Conservation (phyloP, 768 basidiomycete species). For the Xerocomus potaroensis region DNA sequence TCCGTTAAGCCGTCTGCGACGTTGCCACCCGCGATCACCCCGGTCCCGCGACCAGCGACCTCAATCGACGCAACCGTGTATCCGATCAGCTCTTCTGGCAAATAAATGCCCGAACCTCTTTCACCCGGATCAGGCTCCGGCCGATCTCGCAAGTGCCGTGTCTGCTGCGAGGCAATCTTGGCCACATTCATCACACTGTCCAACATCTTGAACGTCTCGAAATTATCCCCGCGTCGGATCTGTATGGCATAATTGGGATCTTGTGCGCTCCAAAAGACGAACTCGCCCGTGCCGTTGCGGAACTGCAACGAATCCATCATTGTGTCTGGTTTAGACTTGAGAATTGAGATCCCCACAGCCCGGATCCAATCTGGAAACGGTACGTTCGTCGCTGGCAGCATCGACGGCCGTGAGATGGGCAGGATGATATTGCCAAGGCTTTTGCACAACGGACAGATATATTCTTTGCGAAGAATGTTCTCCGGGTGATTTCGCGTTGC, state of each 20-base stretch:
- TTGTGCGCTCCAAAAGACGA: constrained; percentile 85
- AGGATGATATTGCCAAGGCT: constrained; percentile 92
- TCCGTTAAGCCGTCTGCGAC: constrained; percentile 69
- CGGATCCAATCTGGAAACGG: constrained; percentile 90
- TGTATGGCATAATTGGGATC: constrained; percentile 64
- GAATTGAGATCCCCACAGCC: constrained; percentile 80
- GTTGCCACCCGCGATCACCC: constrained; percentile 37
- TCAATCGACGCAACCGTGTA: constrained; percentile 86
- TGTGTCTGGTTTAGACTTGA: constrained; percentile 77
- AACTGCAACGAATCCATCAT: constrained; percentile 69
- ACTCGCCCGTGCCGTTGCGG: constrained; percentile 79
- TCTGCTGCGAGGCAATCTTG: constrained; percentile 80
- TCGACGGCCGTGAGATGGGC: constrained; percentile 60
- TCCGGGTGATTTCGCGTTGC: constrained; percentile 93
- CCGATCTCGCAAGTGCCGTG: constrained; percentile 74
- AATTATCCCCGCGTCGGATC: constrained; percentile 48
- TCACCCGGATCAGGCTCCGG: constrained; percentile 68
- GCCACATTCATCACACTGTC: constrained; percentile 80
- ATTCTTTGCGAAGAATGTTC: constrained; percentile 89
- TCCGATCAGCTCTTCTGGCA: constrained; percentile 87
- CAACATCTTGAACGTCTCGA: constrained; percentile 74
- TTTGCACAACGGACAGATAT: constrained; percentile 96
- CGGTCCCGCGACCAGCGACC: constrained; percentile 69
- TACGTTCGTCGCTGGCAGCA: constrained; percentile 41
- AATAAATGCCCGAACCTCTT: constrained; percentile 79